Evolutionary conservation across 2,329 filamentous ascomycete species (phyloP).

Genomic region (Fusarium sublunatum): DNA sequence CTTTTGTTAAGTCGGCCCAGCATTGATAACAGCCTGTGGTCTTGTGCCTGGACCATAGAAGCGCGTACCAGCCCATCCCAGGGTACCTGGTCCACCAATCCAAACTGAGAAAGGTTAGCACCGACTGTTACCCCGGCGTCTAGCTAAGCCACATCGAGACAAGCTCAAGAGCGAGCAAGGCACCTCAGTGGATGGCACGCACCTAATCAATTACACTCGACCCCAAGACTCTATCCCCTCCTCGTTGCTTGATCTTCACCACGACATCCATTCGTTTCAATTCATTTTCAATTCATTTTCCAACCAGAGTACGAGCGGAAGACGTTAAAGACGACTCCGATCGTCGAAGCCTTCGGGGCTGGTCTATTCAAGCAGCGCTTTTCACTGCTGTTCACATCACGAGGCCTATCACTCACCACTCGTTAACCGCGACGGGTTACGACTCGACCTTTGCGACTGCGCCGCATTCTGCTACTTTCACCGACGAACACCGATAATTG

Average conservation of each 20-base stretch:
- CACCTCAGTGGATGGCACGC: constrained; percentile 12
- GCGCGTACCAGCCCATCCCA: constrained; percentile 10
- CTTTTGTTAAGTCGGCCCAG: constrained; percentile 10
- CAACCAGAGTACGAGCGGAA: constrained; percentile 11
- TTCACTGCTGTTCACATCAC: constrained; percentile 6
- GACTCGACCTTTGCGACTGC: constrained; percentile 20
- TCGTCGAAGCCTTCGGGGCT: constrained; percentile 3
- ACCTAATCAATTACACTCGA: constrained; percentile 29
- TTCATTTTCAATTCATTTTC: constrained; percentile 23
- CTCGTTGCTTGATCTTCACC: constrained; percentile 27
- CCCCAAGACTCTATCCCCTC: constrained; percentile 30
- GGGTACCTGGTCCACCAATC: constrained; percentile 16
- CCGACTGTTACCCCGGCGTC: constrained; percentile 18
- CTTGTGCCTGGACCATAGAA: constrained; percentile 35
- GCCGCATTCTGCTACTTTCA: constrained; percentile 22
- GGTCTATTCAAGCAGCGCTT: constrained; percentile 2
- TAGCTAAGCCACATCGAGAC: constrained; percentile 37
- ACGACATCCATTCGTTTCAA: constrained; percentile 33
- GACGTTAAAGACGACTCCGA: constrained; percentile 10
- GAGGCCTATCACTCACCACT: background rate
- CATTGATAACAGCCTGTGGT: background rate
- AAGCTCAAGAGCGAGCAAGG: constrained; percentile 34
- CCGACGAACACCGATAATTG: constrained; percentile 7
- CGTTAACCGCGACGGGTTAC: constrained; percentile 1
- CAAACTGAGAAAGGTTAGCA: constrained; percentile 29